Evolutionary conservation across 352 stramenopile species (phyloP).

Genomic region (Phytophthora pseudosyringae): DNA sequence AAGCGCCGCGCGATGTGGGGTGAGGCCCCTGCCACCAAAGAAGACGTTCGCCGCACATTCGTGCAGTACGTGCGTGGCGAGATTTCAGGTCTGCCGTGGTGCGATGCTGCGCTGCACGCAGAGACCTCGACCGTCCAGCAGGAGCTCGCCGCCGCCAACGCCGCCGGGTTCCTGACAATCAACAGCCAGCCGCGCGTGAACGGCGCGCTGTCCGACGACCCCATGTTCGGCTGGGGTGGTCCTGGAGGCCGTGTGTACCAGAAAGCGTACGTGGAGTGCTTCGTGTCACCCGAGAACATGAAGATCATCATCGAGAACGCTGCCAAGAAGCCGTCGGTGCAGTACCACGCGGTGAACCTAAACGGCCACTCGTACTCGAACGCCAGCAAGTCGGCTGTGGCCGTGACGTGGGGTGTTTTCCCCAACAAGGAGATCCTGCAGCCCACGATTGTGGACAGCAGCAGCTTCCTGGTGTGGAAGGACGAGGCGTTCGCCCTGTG

Average conservation of each 20-base stretch:
- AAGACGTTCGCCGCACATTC: conserved; percentile 97
- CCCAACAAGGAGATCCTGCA: conserved; percentile 96
- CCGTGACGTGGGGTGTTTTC: conserved; percentile 99
- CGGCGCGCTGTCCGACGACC: conserved; percentile 90
- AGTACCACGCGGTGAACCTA: conserved; percentile 93
- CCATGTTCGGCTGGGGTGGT: conserved; percentile 97
- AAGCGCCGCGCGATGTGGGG: conserved; percentile 95
- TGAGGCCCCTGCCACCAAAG: conserved; percentile 81
- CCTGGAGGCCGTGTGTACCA: conserved; percentile 97
- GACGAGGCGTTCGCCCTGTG: conserved; percentile 98
- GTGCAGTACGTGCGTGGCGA: conserved; percentile 96
- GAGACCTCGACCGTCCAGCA: conserved; percentile 93
- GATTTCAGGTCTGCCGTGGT: conserved; percentile 97
- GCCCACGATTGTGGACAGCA: conserved; percentile 98
- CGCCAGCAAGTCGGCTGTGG: conserved; percentile 91
- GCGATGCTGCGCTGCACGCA: conserved; percentile 94
- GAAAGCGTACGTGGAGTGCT: conserved; percentile 99
- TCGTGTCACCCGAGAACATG: conserved; percentile 94
- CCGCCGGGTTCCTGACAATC: conserved; percentile 95
- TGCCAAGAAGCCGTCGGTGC: conserved; percentile 81
- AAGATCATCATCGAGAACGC: conserved; percentile 91
- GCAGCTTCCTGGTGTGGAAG: conserved; percentile 96
- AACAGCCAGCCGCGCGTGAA: conserved; percentile 96
- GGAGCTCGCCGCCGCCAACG: conserved; percentile 78
- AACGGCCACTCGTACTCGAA: conserved; percentile 93